Conservation (phyloP, 805 yeast genomes). For the Candida hispaniensis region DNA sequence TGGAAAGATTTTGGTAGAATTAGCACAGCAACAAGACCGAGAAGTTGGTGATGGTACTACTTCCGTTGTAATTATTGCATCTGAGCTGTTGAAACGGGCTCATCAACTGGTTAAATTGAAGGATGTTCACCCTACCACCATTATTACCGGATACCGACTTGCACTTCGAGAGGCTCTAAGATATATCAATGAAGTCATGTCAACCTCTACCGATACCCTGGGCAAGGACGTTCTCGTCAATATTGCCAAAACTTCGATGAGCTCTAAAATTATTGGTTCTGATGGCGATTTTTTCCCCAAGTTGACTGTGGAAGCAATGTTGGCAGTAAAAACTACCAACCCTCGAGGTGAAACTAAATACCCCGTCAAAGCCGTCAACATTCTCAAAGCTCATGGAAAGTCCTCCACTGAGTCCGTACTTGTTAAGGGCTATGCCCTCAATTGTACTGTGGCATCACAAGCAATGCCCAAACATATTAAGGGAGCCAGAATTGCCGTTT, state of each 20-base stretch:
- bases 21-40: slow-evolving; percentile 97
- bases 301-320: slow-evolving; percentile 90
- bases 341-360: slow-evolving; percentile 79
- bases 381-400: slow-evolving; percentile 93
- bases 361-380: slow-evolving; percentile 95
- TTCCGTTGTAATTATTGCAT: slow-evolving; percentile 90
- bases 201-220: slow-evolving; percentile 64
- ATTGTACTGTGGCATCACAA: slow-evolving; percentile 94
- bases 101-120: slow-evolving; percentile 86
- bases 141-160: slow-evolving; percentile 89
- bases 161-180: slow-evolving; percentile 86
- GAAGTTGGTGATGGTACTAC: slow-evolving; percentile 99
- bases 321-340: slow-evolving; percentile 87
- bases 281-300: slow-evolving; percentile 83
- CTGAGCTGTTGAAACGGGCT: slow-evolving; percentile 85
- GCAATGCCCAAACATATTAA: slow-evolving; percentile 73
- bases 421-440: slow-evolving; percentile 89
- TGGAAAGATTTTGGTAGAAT: slow-evolving; percentile 89
- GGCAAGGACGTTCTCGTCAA: slow-evolving; percentile 77
- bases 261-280: slow-evolving; percentile 88
- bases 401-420: slow-evolving; percentile 77
- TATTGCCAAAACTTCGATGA: slow-evolving; percentile 96
- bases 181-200: slow-evolving; percentile 74
- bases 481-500: slow-evolving; percentile 72
- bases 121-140: slow-evolving; percentile 88